Evolutionary conservation across 163 green algal genomes (phyloP).

Genomic region (Smithsoniella earleae): DNA sequence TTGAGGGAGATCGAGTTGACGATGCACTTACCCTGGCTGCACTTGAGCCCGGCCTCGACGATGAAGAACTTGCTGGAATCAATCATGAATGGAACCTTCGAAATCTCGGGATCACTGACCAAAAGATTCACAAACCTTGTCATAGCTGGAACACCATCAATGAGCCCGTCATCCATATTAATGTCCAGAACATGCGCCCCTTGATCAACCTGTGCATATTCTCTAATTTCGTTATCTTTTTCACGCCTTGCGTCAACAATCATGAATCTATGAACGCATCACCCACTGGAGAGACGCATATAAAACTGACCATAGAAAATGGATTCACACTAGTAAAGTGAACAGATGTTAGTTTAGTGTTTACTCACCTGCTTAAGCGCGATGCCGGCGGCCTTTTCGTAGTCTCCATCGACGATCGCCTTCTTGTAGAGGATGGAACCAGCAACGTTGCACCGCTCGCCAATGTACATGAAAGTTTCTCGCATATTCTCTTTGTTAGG

Average conservation of each 20-base stretch:
- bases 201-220: slow-evolving; percentile 60
- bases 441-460: slow-evolving; percentile 96
- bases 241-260: too few relatives aligned
- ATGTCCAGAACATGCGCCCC: slow-evolving; percentile 92
- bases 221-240: too few relatives aligned
- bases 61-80: slow-evolving; percentile 90
- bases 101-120: slow-evolving; percentile 87
- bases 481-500: slow-evolving; percentile 71
- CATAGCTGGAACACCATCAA: slow-evolving; percentile 89
- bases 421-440: slow-evolving; percentile 96
- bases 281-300: too few relatives aligned
- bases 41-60: slow-evolving; percentile 79
- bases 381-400: slow-evolving; percentile 85
- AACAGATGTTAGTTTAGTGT: too few relatives aligned
- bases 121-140: slow-evolving; percentile 95
- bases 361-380: slow-evolving; percentile 74
- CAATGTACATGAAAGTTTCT: slow-evolving; percentile 87
- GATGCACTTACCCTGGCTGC: slow-evolving; percentile 78
- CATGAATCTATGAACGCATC: too few relatives aligned
- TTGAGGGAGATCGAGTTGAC: slow-evolving; percentile 85
- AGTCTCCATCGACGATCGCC: slow-evolving; percentile 87
- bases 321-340: too few relatives aligned
- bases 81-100: slow-evolving; percentile 95
- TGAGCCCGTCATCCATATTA: slow-evolving; percentile 97
- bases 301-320: too few relatives aligned